Base-by-base conservation (phyloP, 768 basidiomycete species). In the Mycena sanguinolenta region DNA sequence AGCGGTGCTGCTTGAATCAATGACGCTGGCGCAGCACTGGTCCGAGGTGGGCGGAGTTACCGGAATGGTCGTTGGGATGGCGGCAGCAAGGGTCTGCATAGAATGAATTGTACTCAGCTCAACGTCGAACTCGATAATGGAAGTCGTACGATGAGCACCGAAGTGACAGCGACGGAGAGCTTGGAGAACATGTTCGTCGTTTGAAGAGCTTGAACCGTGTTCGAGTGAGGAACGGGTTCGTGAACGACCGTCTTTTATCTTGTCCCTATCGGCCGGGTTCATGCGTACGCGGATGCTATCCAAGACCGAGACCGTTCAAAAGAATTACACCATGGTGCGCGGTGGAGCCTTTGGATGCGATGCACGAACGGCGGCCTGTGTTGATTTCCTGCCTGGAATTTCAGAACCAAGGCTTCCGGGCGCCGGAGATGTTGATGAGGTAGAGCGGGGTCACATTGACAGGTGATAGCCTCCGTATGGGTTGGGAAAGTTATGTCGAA, bases 21-120 rank as follows among this genome's bases (percentile, higher is more conserved):
- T 28, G 17, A 54, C 53, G 53, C 53, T 54, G 28, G 4, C 17
- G 28, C 53, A 54, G 30, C 53, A 54, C 53, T 54, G 53, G 53
- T 54, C 10, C 17, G 53, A 54, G 5, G 53, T 32, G 30, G 53
- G 30, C 19, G 28, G 17, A 17, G 53, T 54, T 1, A 54, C 17
- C 5, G 53, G 53, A 30, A 32, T 30, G 23, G 53, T 30, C 27
- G 44, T 38, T 44, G 65, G 57, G 28, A 28, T 54, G 52, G 52
- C 53, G 53, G 53, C 53, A 32, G 53, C 53, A 54, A 54, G 53
- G 44, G 44, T 46, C 44, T 46, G 44, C 12, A 12, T 19, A 46
- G n/a, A 46, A 3, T 7, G 19, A 46, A 3, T 7, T 25, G 39
- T 19, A 46, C 7, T 39, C 16, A 39, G 3, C 16, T 4, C 39